Base-by-base conservation (phyloP, 2,329 filamentous ascomycete genomes). In the Microdochium nivale region DNA sequence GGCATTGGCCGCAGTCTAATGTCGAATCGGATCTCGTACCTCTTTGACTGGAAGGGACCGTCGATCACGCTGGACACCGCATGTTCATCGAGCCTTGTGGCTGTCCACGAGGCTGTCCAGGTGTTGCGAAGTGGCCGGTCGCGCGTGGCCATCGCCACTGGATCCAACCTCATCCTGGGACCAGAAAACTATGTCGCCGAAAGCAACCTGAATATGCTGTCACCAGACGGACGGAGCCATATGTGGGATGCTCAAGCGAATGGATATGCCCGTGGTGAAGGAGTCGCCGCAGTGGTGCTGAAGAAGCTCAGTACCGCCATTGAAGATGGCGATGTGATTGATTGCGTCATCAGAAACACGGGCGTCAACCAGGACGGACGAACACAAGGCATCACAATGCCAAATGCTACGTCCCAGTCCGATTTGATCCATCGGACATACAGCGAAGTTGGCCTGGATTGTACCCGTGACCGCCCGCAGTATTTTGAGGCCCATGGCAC, bases 161-260 rank as follows among this genome's bases (percentile, higher is more conserved):
- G 43, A 7, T 13, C 44, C 43, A 51, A 51, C 32, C 23, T 48
- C 3, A 30, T 51, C 5, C 43, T 51, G 19, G 44, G 25, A 4
- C 50, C 50, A 2, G 50, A 48, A 7, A 11, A 9, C 3, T 23
- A 3, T 3, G 24, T 48, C 13, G 3, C 2, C 25, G 25, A 25
- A 30, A 25, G 7, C 5, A 60, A 32, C 7, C 51, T 58, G 40
- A 51, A 16, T 9, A 16, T 46, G 9, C 21, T 46, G 21, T 46
- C 43, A 5, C 4, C 43, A 4, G 24, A 23, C 4, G 24, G 43
- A 8, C 4, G 19, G 8, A 23, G n/a, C 21, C 4, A 46, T 3
- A 23, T 9, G 11, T 46, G 11, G 5, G 5, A 7, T 4, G 43
- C 19, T 19, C 3, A 21, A 4, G 43, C n/a, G 4, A 19, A 46